Evolutionary conservation across 192 early-diverging fungal species (phyloP).

Genomic region (Coemansia sp.): DNA sequence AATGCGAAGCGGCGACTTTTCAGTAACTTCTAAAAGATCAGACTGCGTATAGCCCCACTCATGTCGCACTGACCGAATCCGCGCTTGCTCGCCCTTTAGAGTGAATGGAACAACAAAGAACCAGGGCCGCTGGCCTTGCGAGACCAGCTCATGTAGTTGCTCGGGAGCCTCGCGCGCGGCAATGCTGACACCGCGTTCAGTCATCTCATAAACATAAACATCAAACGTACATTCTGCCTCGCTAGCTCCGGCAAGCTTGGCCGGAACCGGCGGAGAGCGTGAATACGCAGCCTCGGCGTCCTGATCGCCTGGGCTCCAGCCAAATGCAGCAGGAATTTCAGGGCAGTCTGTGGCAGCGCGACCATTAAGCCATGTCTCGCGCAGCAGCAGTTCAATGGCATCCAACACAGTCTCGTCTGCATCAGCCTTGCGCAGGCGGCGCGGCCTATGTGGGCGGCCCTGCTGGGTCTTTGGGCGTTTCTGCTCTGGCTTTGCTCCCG

Average conservation of each 20-base stretch:
- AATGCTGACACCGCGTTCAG: constrained; percentile 41
- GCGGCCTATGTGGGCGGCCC: constrained; percentile 10
- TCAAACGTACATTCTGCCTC: constrained; percentile 36
- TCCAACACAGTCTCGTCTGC: constrained; percentile 42
- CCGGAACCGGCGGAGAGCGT: constrained; percentile 27
- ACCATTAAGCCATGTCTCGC: constrained; percentile 15
- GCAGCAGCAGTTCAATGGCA: constrained; percentile 30
- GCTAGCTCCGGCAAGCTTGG: constrained; percentile 38
- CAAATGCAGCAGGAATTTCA: constrained; percentile 24
- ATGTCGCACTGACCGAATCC: constrained; percentile 40
- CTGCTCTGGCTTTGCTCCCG: background rate
- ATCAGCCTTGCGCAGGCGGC: constrained; percentile 24
- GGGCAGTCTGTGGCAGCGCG: background rate
- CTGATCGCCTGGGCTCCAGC: constrained; percentile 32
- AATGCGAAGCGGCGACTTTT: constrained; percentile 32
- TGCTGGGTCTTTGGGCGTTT: constrained; percentile 32
- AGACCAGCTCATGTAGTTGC: constrained; percentile 26
- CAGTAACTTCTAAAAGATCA: constrained; percentile 31
- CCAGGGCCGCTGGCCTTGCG: constrained; percentile 39
- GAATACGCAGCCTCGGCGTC: constrained; percentile 32
- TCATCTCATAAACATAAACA: constrained; percentile 42
- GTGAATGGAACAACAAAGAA: constrained; percentile 39
- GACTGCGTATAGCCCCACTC: constrained; percentile 53
- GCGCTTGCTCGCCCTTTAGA: constrained; percentile 36
- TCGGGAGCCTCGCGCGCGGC: constrained; percentile 37